Base-by-base conservation (phyloP, 768 basidiomycete genomes). In the Cystobasidiopsis lactophilus region DNA sequence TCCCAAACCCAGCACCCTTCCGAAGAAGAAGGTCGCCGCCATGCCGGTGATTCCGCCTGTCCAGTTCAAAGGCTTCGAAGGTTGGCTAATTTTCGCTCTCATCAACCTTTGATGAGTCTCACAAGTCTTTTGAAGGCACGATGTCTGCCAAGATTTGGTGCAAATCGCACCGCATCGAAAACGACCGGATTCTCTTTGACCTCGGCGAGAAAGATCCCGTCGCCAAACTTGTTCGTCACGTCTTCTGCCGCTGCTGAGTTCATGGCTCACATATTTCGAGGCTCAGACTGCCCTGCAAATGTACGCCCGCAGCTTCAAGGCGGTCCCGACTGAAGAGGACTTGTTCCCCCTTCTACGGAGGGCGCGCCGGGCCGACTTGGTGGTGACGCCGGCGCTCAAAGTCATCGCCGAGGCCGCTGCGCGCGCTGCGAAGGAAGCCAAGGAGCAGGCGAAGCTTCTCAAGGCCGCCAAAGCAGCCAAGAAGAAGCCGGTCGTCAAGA, bases 331-430 rank as follows among this genome's bases (percentile, higher is more conserved):
- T 1, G 69, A 78, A 2, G 70, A 61, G 21, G 78, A 82, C 59
- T 77, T 84, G 1, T 85, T 91, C 64, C 82, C 77, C 2, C 73
- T 89, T 5, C 74, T 93, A 24, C 82, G 91, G 48, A 89, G 89
- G 66, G 88, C 88, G 7, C 76, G 77, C 18, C 76, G 85, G 18
- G 71, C 95, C 19, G 91, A 95, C 62, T 3, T 9, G 14, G 3
- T 55, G 26, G 19, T 58, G 39, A n/a, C 37, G 27, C 53, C 57
- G 7, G 57, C 52, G 18, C 33, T 60, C 40, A 35, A 35, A 16
- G 16, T 35, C 23, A 39, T 35, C 9, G 24, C 53, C 57, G 4
- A 53, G 23, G 24, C 5, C 27, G 16, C 16, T 16, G 16, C 7
- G 33, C 9, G 16, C 9, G 33, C 33, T 35, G 33, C 33, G 16